Evolutionary conservation across 2,329 filamentous ascomycete species (phyloP), one percentile per base, ranked within the genome.

Genomic region (Neonectria coccinea): DNA sequence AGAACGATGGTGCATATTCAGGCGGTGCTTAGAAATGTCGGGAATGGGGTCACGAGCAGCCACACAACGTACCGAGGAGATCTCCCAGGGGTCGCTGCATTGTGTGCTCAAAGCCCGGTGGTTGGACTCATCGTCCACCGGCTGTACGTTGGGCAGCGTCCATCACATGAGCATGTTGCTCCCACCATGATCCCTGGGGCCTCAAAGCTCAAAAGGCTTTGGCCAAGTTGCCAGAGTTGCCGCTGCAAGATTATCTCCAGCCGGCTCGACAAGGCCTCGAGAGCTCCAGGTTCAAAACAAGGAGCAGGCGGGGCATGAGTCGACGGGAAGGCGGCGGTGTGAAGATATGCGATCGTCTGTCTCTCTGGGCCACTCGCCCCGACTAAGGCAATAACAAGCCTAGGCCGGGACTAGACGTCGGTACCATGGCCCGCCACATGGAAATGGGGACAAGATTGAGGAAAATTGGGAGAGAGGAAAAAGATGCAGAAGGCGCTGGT

Each of bases 271-370:
- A 42, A 18, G 39, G 39, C 8, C n/a, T 42, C 39, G 8, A 42
- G n/a, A n/a, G 39, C 39, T 18, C n/a, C 39, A 36, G 18, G 8
- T 29, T 22, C 44, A 16, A 31, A 16, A 31, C 45, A 31, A 25
- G 45, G 20, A n/a, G 31, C 10, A 12, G 31, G 31, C 20, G 47
- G 16, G 9, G 27, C 9, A 27, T 16, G 36, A 39, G 36, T 39
- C 14, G 36, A 39, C 36, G 36, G 39, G n/a, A 51, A n/a, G 25
- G 20, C 58, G 57, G 60, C 64, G 59, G 64, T 66, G 64, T 63
- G 60, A 66, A 51, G 52, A 59, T 59, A 33, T 42, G 36, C 22
- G 51, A 25, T 48, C 29, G n/a, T 20, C 12, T 20, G n/a, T 20
- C 12, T 20, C 39, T 42, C 39, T 42, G 8, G 39, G 39, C n/a